Conservation (phyloP, 108 stramenopile genomes). For the Bacterosira constricta region DNA sequence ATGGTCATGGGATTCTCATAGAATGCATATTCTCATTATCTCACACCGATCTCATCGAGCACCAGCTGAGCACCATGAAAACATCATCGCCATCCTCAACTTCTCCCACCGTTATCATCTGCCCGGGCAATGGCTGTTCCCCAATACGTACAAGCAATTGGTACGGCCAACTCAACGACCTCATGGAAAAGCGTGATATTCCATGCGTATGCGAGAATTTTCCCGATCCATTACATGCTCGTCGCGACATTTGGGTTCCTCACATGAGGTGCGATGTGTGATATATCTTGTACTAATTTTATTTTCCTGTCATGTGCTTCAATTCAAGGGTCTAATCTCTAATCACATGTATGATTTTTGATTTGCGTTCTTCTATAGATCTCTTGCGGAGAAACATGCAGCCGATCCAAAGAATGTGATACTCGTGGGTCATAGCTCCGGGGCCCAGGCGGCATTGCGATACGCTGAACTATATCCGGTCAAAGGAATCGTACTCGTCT, state of each 20-base stretch:
- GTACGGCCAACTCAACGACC: conserved; percentile 60
- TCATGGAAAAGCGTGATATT: conserved; percentile 37
- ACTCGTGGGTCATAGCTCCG: conserved; percentile 74
- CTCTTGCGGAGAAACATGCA: conserved; percentile 27
- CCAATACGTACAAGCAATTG: conserved; percentile 62
- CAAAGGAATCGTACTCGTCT: conserved; percentile 57
- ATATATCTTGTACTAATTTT: neutral
- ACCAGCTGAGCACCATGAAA: neutral
- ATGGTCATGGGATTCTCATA: too few species aligned
- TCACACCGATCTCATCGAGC: too few species aligned
- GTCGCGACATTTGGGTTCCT: conserved; percentile 70
- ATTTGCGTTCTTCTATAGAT: neutral
- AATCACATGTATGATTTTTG: neutral
- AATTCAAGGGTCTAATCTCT: too few species aligned
- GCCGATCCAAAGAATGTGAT: conserved; percentile 47
- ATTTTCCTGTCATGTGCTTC: too few species aligned
- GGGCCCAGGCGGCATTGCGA: conserved; percentile 69
- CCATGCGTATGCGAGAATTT: conserved; percentile 61
- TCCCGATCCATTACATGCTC: conserved; percentile 67
- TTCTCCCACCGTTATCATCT: conserved; percentile 60
- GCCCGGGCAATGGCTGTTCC: conserved; percentile 74
- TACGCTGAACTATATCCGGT: conserved; percentile 61
- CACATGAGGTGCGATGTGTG: conserved; percentile 54
- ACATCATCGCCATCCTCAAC: neutral
- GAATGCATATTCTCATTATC: too few species aligned